Conservation (phyloP, 768 basidiomycete species). For the Boletus edulis region DNA sequence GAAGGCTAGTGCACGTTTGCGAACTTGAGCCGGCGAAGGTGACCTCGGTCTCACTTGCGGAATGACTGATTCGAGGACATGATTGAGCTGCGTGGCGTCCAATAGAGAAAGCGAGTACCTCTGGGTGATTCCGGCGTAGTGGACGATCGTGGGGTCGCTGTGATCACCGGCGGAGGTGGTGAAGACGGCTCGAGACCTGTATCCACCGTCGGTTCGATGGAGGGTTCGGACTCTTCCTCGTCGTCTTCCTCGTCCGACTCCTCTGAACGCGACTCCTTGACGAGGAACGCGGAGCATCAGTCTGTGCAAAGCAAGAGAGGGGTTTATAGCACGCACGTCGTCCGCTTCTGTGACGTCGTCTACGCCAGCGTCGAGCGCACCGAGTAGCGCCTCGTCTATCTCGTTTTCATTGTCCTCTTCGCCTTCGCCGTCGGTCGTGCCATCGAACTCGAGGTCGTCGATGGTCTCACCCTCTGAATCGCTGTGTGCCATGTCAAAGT, state of each 20-base stretch:
- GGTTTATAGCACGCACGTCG: conserved; percentile 49
- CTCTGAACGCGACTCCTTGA: conserved; percentile 57
- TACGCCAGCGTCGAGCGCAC: conserved; percentile 50
- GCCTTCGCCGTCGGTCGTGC: conserved; percentile 40
- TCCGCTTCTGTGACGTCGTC: conserved; percentile 71
- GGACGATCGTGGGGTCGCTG: conserved; percentile 25
- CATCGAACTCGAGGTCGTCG: conserved; percentile 59
- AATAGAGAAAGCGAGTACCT: conserved; percentile 24
- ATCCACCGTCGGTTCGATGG: conserved; percentile 30
- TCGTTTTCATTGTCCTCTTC: conserved; percentile 49
- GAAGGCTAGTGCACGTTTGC: conserved; percentile 44
- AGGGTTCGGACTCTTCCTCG: conserved; percentile 44
- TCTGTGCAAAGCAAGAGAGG: not conserved
- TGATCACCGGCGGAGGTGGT: conserved; percentile 26
- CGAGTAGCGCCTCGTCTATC: conserved; percentile 60
- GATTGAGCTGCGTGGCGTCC: conserved; percentile 12
- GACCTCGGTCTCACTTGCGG: conserved; percentile 36
- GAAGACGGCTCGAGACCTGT: conserved; percentile 29
- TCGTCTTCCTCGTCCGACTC: conserved; percentile 60
- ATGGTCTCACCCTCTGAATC: conserved; percentile 65
- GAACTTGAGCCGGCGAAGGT: conserved; percentile 54
- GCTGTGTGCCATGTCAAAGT: conserved; percentile 44
- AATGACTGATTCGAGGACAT: conserved; percentile 16
- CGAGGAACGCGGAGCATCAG: conserved; percentile 5
- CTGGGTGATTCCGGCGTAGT: conserved; percentile 33